These are phyloP conservation scores for Neopestalotiopsis sp. DNA, from an alignment of 2,329 filamentous ascomycete genomes.

Conservation along the genomic window DNA sequence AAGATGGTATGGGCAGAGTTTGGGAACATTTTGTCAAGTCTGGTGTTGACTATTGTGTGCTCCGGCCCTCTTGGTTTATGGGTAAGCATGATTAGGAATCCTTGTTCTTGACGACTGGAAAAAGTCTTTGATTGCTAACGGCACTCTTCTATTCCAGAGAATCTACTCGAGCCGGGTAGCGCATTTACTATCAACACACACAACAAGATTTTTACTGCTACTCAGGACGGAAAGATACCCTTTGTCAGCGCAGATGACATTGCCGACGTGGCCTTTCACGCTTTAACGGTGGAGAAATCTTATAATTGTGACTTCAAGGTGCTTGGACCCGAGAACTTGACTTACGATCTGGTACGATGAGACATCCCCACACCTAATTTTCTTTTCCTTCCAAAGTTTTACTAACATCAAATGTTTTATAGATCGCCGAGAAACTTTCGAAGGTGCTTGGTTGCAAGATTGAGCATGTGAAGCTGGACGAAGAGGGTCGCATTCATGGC, in stretches of 20 bases:
- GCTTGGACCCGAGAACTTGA: slow-evolving; percentile 26
- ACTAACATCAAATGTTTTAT: background rate
- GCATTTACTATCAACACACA: slow-evolving; percentile 23
- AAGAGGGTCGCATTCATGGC: slow-evolving; percentile 21
- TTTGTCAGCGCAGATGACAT: slow-evolving; percentile 28
- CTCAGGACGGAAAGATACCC: slow-evolving; percentile 27
- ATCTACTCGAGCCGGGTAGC: slow-evolving; percentile 24
- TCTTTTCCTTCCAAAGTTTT: background rate
- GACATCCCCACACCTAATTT: background rate
- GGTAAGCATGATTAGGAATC: background rate
- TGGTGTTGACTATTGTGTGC: slow-evolving; percentile 26
- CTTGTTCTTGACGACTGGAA: no score
- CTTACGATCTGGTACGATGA: slow-evolving; percentile 17
- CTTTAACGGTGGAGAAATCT: slow-evolving; percentile 27
- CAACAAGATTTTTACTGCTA: slow-evolving; percentile 26
- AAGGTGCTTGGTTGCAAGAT: slow-evolving; percentile 27
- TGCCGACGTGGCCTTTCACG: slow-evolving; percentile 25
- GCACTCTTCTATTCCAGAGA: slow-evolving; percentile 19
- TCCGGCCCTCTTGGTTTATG: slow-evolving; percentile 29
- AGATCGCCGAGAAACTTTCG: slow-evolving; percentile 29
- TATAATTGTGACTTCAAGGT: slow-evolving; percentile 26
- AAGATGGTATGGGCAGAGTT: slow-evolving; percentile 27
- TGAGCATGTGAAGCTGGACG: slow-evolving; percentile 28
- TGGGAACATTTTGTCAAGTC: slow-evolving; percentile 26
- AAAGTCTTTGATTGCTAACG: background rate